Conservation (phyloP, 306 rosid genomes). For the Prunus fruticosa region DNA sequence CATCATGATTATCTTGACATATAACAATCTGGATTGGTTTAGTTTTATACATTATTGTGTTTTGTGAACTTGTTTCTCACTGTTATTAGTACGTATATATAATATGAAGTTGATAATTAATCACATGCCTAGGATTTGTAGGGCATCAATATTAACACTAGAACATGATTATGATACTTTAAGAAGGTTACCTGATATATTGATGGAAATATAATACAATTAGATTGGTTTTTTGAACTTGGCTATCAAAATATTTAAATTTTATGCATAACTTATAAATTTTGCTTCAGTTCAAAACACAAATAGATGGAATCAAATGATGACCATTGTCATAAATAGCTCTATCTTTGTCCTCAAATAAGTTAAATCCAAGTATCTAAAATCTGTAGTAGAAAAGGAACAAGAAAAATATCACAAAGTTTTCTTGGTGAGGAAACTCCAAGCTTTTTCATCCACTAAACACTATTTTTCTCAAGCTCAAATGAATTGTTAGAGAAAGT, state of each 20-base stretch:
- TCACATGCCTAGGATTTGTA: background rate
- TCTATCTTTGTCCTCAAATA: conserved; percentile 34
- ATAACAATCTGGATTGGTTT: background rate
- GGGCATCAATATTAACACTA: background rate
- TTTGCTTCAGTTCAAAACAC: background rate
- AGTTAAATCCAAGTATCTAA: conserved; percentile 20
- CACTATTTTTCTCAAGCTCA: conserved; percentile 15
- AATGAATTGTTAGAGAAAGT: conserved; percentile 12
- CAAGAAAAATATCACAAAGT: conserved; percentile 34
- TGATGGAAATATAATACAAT: background rate
- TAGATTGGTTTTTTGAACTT: background rate
- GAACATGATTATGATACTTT: background rate
- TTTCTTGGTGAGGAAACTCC: conserved; percentile 48
- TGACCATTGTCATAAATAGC: conserved; percentile 24
- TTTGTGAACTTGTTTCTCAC: too few species aligned
- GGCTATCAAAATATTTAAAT: background rate
- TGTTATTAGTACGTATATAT: background rate
- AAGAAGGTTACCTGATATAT: background rate
- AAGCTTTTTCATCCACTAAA: conserved; percentile 60
- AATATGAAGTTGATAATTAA: background rate
- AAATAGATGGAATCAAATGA: conserved; percentile 28
- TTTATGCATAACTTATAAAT: too few species aligned
- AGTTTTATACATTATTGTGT: too few species aligned
- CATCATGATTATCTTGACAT: conserved; percentile 18
- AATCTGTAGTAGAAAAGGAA: conserved; percentile 13